A percentile compares a stretch with the other conserved stretches of the same genome.
phyloP scores from a whole-genome alignment of 1,284 basidiomycete species.

The Butyriboletus appendiculatus region DNA sequence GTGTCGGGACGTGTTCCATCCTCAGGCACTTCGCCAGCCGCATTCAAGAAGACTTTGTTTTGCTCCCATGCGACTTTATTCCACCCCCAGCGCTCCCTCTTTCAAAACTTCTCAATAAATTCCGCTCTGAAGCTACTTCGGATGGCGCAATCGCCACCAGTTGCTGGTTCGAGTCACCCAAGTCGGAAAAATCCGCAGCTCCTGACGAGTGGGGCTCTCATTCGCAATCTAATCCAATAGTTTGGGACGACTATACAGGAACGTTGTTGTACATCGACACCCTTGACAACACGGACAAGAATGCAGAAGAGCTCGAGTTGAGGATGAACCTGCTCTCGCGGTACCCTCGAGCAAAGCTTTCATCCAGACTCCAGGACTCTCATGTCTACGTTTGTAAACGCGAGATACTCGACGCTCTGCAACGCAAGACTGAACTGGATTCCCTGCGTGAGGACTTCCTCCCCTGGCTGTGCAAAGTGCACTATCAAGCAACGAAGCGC shows the following conservation, averaged over 20 bases:
- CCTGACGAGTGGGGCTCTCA: conserved; percentile 67
- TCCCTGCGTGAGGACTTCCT: conserved; percentile 87
- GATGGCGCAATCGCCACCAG: conserved; percentile 74
- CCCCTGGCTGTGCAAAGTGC: conserved; percentile 86
- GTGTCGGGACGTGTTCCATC: conserved; percentile 68
- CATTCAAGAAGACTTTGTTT: conserved; percentile 81
- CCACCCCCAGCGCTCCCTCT: conserved; percentile 75
- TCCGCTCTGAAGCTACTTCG: conserved; percentile 67
- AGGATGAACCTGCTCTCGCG: conserved; percentile 74
- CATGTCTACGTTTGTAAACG: conserved; percentile 89
- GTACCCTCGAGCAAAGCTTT: conserved; percentile 73
- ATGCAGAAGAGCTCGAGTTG: conserved; percentile 70
- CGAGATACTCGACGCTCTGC: conserved; percentile 72
- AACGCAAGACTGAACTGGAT: conserved; percentile 67
- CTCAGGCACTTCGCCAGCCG: conserved; percentile 68
- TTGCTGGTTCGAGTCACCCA: conserved; percentile 69
- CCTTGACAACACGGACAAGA: conserved; percentile 63
- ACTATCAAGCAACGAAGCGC: conserved; percentile 65
- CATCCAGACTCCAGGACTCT: conserved; percentile 76
- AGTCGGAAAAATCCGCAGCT: conserved; percentile 53
- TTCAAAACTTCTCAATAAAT: conserved; percentile 75
- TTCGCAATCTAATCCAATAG: conserved; percentile 49
- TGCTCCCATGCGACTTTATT: conserved; percentile 92
- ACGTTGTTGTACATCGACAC: conserved; percentile 75
- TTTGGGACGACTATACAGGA: conserved; percentile 63